Percentiles rank a stretch among this genome's conserved stretches.
phyloP scores from a whole-genome alignment of 495 filamentous ascomycete genomes.

The Penicillium alfredii region DNA sequence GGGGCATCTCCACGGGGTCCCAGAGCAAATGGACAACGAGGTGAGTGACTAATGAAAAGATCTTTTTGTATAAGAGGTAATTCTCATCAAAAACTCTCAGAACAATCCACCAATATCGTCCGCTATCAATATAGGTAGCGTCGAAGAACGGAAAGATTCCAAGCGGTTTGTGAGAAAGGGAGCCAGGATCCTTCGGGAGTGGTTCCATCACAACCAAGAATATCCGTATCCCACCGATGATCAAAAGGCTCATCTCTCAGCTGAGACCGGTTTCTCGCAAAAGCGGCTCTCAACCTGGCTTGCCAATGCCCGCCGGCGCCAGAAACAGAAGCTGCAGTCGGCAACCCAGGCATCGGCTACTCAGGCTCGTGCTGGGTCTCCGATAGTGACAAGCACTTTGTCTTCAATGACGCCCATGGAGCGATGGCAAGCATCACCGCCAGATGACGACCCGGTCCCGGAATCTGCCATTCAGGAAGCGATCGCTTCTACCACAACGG shows the following conservation, averaged over 20 bases:
- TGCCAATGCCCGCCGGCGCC: constrained; percentile 38
- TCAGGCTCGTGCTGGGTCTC: constrained; percentile 28
- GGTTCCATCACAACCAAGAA: constrained; percentile 41
- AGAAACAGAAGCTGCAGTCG: constrained; percentile 44
- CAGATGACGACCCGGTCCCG: constrained; percentile 55
- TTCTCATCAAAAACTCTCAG: neutral
- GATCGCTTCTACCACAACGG: constrained; percentile 53
- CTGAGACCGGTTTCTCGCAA: constrained; percentile 32
- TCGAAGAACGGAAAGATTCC: constrained; percentile 33
- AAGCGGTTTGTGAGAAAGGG: constrained; percentile 57
- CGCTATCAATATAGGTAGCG: neutral
- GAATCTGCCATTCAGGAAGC: constrained; percentile 32
- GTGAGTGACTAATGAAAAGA: no score
- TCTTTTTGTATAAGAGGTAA: no score
- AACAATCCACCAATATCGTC: neutral
- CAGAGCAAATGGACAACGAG: constrained; percentile 28
- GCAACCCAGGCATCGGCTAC: constrained; percentile 49
- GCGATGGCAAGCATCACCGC: constrained; percentile 73
- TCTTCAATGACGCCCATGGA: constrained; percentile 64
- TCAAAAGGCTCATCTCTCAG: constrained; percentile 25
- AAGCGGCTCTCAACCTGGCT: constrained; percentile 39
- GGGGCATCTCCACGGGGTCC: constrained; percentile 36
- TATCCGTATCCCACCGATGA: constrained; percentile 37
- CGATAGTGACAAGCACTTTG: constrained; percentile 36
- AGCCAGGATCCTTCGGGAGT: constrained; percentile 34